phyloP scores from a whole-genome alignment of 2,329 filamentous ascomycete genomes.

The Fulvia fulva region DNA sequence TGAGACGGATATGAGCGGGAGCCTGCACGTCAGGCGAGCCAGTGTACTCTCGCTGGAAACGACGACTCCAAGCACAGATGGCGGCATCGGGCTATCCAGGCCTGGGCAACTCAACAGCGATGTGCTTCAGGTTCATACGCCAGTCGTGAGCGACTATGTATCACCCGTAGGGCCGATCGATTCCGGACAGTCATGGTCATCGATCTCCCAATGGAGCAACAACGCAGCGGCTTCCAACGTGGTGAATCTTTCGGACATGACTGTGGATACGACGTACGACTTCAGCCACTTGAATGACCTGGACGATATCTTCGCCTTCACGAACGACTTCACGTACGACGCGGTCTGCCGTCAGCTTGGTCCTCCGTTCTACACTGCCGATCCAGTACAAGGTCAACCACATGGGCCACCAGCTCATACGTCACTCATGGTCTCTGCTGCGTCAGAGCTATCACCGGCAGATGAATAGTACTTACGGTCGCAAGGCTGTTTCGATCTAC shows the following conservation, averaged over 20 bases:
- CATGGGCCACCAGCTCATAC: slow-evolving; percentile 3
- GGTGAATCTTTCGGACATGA: slow-evolving; percentile 8
- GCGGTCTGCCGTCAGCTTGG: slow-evolving; percentile 8
- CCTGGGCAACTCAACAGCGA: too few relatives aligned
- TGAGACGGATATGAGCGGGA: too few relatives aligned
- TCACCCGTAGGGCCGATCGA: too few relatives aligned
- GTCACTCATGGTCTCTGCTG: slow-evolving; percentile 9
- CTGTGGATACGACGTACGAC: slow-evolving; percentile 17
- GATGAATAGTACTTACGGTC: slow-evolving; percentile 17
- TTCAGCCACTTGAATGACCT: slow-evolving; percentile 19
- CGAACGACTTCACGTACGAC: slow-evolving; percentile 10
- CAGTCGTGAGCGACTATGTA: too few relatives aligned
- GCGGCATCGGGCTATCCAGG: too few relatives aligned
- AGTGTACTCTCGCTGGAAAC: background rate
- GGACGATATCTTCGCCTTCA: slow-evolving; percentile 22
- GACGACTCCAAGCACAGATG: too few relatives aligned
- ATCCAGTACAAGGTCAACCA: slow-evolving; percentile 1
- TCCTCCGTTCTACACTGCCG: slow-evolving; percentile 5
- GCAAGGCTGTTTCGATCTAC: slow-evolving; percentile 20
- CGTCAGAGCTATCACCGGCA: slow-evolving; percentile 10
- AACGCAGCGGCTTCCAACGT: slow-evolving; percentile 10
- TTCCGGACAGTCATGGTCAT: slow-evolving; percentile 5
- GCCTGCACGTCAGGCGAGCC: background rate
- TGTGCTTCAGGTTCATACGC: too few relatives aligned
- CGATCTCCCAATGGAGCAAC: slow-evolving; percentile 6